Base-by-base conservation (phyloP, 2,329 filamentous ascomycete species). In the Monosporascus sp. region DNA sequence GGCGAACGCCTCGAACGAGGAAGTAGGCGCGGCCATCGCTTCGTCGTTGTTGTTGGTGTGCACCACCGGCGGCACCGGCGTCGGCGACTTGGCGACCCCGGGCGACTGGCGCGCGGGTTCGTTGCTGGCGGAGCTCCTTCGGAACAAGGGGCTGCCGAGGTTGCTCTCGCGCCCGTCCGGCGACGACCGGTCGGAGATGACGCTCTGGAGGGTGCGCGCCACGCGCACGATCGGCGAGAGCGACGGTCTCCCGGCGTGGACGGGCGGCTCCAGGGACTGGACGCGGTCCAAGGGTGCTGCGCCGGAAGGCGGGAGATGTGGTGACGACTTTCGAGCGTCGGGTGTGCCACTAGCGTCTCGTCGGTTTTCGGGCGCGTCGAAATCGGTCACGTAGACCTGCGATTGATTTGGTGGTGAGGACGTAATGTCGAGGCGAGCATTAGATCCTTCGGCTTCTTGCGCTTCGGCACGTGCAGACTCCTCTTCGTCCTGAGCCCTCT, bases 151-250 rank as follows among this genome's bases (percentile, higher is more conserved):
- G 52, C 81, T 84, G 15, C 80, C 74, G 2, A 84, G 68, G 11
- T 77, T 74, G 37, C 73, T 72, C 44, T 79, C 77, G n/a, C 72
- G 72, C 7, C 67, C 72, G 49, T 78, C 77, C 1, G 81, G 81
- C 0, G 81, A 83, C 0, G 80, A 79, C 7, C 79, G 78, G 57
- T 84, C 81, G 0, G 80, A 82, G 11, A 81, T 80, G 38, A 84
- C 77, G 54, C 74, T 80, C 60, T 84, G 81, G 15, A 85, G 66
- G 31, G 76, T 79, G 48, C 78, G 72, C 3, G 80, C 81, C 26
- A 75, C 81, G 46, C 80, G 74, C n/a, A 84, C 77, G 37, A 83
- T 83, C 2, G 81, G 80, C 5, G 80, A 83, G 0, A 85, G 68
- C 1, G 64, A 65, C 11, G 64, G 64, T 38, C 64, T 60, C 47